A percentile compares a stretch with the other conserved stretches of the same genome.
These are phyloP conservation scores for Daldinia decipiens DNA, from an alignment of 495 filamentous ascomycete genomes.

Conservation along the genomic window DNA sequence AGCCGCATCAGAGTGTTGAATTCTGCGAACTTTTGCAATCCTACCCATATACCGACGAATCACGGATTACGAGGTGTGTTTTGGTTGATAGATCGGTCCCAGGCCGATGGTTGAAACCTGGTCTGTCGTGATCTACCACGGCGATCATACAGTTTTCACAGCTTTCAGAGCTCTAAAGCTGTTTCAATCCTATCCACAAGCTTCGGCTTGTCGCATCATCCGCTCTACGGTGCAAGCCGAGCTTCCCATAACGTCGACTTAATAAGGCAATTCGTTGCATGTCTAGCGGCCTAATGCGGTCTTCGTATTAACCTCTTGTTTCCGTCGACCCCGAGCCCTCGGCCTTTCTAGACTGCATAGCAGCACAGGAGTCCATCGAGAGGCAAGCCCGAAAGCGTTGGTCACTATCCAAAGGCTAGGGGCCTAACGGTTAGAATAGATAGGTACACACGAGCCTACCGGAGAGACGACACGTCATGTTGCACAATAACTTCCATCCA, in stretches of 20 bases:
- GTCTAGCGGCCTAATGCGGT: conserved; percentile 14
- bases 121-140: conserved; percentile 29
- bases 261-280: conserved; percentile 18
- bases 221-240: neutral
- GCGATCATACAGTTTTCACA: conserved; percentile 31
- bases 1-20: conserved; percentile 35
- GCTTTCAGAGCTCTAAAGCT: conserved; percentile 9
- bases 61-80: conserved; percentile 25
- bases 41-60: conserved; percentile 11
- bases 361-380: conserved; percentile 13
- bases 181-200: conserved; percentile 19
- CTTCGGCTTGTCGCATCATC: conserved; percentile 8
- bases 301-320: conserved; percentile 20
- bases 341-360: conserved; percentile 26
- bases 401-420: conserved; percentile 18
- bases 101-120: conserved; percentile 31
- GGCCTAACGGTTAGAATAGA: conserved; percentile 18
- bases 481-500: conserved; percentile 24
- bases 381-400: conserved; percentile 1
- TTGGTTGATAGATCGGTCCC: conserved; percentile 25
- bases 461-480: conserved; percentile 35
- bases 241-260: conserved; percentile 8
- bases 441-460: conserved; percentile 9
- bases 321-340: conserved; percentile 6
- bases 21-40: conserved; percentile 21